Evolutionary conservation across 768 basidiomycete genomes (phyloP).

Genomic region (Calvatia gigantea): DNA sequence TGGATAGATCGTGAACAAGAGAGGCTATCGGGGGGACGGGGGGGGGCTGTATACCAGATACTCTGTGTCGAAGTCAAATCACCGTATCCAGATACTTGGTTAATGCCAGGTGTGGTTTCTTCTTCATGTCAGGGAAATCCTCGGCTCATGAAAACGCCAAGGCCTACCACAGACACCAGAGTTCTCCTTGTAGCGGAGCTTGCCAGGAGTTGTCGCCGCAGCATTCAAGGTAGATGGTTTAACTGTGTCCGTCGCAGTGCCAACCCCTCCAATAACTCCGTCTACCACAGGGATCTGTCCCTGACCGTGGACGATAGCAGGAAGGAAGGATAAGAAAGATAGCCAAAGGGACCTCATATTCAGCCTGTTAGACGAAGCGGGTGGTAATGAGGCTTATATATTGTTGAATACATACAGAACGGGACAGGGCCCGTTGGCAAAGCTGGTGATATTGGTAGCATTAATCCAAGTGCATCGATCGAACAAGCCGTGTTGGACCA

Average conservation of each 20-base stretch:
- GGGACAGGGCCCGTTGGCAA: background rate
- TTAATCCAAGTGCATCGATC: background rate
- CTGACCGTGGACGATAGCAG: constrained; percentile 13
- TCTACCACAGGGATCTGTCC: constrained; percentile 46
- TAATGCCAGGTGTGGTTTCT: constrained; percentile 63
- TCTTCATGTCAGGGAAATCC: background rate
- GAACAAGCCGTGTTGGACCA: background rate
- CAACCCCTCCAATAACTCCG: constrained; percentile 49
- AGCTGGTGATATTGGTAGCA: background rate
- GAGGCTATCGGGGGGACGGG: background rate
- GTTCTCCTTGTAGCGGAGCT: constrained; percentile 55
- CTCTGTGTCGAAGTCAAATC: constrained; percentile 56
- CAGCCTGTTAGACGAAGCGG: background rate
- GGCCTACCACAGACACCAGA: constrained; percentile 57
- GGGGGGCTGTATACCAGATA: constrained; percentile 38
- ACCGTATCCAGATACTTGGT: constrained; percentile 61
- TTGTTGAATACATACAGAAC: background rate
- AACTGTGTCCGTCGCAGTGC: constrained; percentile 15
- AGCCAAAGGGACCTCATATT: constrained; percentile 2
- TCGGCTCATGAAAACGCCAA: background rate
- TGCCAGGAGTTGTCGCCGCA: constrained; percentile 38
- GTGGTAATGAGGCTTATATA: background rate
- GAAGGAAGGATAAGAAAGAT: background rate
- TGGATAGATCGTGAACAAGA: constrained; percentile 16
- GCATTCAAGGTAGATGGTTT: constrained; percentile 15